Evolutionary conservation across 2,329 filamentous ascomycete genomes (phyloP), one percentile per base, ranked within the genome.

Genomic region (Cylindrodendrum hubeiense): DNA sequence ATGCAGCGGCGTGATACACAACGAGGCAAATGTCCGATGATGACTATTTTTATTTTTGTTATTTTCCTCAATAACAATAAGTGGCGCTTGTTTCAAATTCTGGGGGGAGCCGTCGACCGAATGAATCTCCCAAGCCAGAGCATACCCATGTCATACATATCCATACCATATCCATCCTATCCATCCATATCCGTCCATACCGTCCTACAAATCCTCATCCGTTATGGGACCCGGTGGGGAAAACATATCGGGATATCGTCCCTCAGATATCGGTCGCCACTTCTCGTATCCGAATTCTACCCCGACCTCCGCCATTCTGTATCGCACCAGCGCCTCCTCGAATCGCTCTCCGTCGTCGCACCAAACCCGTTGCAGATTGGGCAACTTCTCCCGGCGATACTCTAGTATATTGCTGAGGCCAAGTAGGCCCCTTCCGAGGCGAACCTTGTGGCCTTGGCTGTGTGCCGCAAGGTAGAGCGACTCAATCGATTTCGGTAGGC

Each of bases 401-500:
- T 52, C 30, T 6, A 52, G n/a, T 7, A 34, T 19, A 19, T 39
- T 52, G 37, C 37, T 39, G 15, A 39, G 37, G 17, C 37, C 37
- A 19, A 39, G 37, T 17, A 39, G 17, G 4, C 37, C 37, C 37
- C 37, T 39, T 17, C 37, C 37, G 1, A 39, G 37, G 15, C 37
- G 37, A 17, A 39, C 15, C 8, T 39, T 39, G 37, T 39, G 37
- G 30, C 37, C 49, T 39, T 52, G 19, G 49, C 17, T 26, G 28
- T 34, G 53, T 6, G 19, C 17, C 37, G 21, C 19, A 37, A 56
- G 24, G 28, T 37, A 37, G 41, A 56, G 53, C 13, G 55, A 39
- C 21, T 58, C 55, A 8, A 50, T 41, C 4, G 55, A 49, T 12
- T 7, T 13, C n/a, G 55, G 55, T 30, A 58, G 55, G 15, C 26